Evolutionary conservation across 78 protist species (phyloP), one percentile per base, ranked within the genome.

Genomic region (Dictyostelium intermedium): DNA sequence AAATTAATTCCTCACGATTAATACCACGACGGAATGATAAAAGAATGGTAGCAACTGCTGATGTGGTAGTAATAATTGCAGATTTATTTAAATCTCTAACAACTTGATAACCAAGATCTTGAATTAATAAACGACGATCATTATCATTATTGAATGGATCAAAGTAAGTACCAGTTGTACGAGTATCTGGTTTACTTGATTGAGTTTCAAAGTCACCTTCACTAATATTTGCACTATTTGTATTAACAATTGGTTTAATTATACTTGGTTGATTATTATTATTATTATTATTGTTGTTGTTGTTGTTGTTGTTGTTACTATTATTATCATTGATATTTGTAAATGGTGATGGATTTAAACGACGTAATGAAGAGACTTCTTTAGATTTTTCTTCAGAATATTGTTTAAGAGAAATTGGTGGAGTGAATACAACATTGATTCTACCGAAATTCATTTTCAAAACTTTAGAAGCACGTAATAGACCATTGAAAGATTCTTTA

Each of bases 21-120:
- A 94, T 94, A 81, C 95, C 96, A 72, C 83, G 82, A 79, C 96
- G 96, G 93, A 83, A 94, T 23, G 93, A 35, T 27, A 94, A 43
- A 23, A 94, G 47, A 45, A 94, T 94, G 60, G 96, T 87, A 13
- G 96, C 92, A 34, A 94, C 89, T 2, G 80, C 85, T 10, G 93
- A 23, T 25, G 96, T 89, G 6, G 95, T 81, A 14, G 96, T 86
- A 23, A 86, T 83, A 25, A 86, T 83, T 2, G 86, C 39, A 4
- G 83, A 76, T 35, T 80, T 81, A 35, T 94, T 91, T 11, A 94
- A 41, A 56, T 84, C 92, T 13, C 66, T 45, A 20, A 85, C 82
- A 10, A 94, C 74, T 56, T 78, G 91, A 43, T 87, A 83, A 9
- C 95, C 92, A 23, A 94, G 72, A 79, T 86, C 84, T 34, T 60